Percentiles rank a stretch among this genome's conserved stretches.
Evolutionary conservation across 179 eudicot species (phyloP).

Genomic region (Beta macrorhiza): DNA sequence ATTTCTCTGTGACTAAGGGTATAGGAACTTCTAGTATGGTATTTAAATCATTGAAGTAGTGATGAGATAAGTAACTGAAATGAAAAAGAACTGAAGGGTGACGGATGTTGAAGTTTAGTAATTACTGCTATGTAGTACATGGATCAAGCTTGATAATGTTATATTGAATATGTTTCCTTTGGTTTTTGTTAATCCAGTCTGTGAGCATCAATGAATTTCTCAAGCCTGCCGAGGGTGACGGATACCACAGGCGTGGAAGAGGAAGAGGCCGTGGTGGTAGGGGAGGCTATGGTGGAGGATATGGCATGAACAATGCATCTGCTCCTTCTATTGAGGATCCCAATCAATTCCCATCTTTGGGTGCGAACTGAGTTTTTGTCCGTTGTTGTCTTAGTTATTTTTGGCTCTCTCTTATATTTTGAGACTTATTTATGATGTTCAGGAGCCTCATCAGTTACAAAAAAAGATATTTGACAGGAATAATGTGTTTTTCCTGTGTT

Average conservation of each 20-base stretch:
- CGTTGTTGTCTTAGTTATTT: constrained; percentile 22
- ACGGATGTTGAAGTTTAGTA: no score
- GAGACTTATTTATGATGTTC: constrained; percentile 25
- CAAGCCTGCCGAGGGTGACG: constrained; percentile 88
- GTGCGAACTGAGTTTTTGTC: constrained; percentile 57
- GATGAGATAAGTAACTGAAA: no score
- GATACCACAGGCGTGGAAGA: constrained; percentile 53
- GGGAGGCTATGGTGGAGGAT: constrained; percentile 60
- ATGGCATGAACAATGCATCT: constrained; percentile 35
- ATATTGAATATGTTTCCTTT: neutral
- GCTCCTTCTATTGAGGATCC: constrained; percentile 81
- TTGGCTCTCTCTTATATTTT: constrained; percentile 14
- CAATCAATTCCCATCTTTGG: constrained; percentile 79
- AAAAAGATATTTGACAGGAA: constrained; percentile 37
- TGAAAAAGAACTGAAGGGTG: no score
- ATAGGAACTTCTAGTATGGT: no score
- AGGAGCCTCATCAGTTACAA: constrained; percentile 21
- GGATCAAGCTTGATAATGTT: neutral
- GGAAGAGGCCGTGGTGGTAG: constrained; percentile 75
- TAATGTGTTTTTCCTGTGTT: constrained; percentile 41
- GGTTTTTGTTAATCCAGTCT: constrained; percentile 39
- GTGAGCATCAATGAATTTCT: constrained; percentile 94
- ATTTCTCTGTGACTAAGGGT: no score
- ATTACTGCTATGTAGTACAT: no score
- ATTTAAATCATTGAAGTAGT: no score